Base-by-base conservation (phyloP, 2,329 filamentous ascomycete species). In the Teratosphaeria zuluensis region DNA sequence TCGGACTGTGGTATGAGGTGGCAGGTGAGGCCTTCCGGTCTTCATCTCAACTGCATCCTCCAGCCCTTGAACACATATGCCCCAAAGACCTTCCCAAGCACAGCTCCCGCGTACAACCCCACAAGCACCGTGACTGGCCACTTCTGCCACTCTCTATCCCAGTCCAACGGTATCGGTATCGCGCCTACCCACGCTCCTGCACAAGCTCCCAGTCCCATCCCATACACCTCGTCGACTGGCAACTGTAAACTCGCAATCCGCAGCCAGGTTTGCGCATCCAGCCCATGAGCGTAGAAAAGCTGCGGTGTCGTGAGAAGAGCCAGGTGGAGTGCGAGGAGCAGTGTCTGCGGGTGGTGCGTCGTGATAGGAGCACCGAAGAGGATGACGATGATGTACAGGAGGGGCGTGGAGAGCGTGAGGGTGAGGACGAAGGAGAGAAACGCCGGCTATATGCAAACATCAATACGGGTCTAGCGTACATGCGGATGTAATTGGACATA, bases 91-190 rank as follows among this genome's bases (percentile, higher is more conserved):
- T 88, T 86, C 1, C 91, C 91, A 12, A 89, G 64, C 1, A 84
- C 79, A 73, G 89, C 91, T 1, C 94, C 94, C 5, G 84, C 75
- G 73, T 95, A 97, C 19, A 88, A 80, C 2, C 94, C 94, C 1
- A 83, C 85, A 4, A 97, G 75, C 59, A 99, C 88, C 0, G 94
- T 99, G 54, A 97, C 87, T 0, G 94, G 94, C 89, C 92, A 99
- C 73, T 87, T 89, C 82, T 99, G 94, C 94, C 94, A 99, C 66
- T 95, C 91, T n/a, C 94, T 85, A 73, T 99, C 94, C 92, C 92
- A 97, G 73, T 99, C 94, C 65, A 99, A 78, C 1, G 94, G 94
- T 66, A 99, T 97, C 0, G 95, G 94, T 56, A 97, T 84, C 7
- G 94, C 94, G 3, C 94, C 94, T 51, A 96, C 76, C 94, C 94